Percentiles rank a stretch among this genome's conserved stretches.
Evolutionary conservation across 495 filamentous ascomycete genomes (phyloP).

Genomic region (Xylaria palmicola): DNA sequence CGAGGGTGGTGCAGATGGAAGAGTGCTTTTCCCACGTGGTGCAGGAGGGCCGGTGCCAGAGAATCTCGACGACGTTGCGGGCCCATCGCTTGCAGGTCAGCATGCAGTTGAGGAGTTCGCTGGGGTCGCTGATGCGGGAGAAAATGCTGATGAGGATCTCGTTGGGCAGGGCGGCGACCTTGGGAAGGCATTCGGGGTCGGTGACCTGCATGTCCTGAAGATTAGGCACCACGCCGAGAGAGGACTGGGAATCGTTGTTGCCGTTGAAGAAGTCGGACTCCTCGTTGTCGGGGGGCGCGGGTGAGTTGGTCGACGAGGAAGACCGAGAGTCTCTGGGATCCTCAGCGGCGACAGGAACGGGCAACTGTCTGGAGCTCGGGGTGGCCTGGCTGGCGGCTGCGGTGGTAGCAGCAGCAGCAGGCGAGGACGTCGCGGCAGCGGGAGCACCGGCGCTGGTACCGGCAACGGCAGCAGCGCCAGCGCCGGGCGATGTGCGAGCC

Average conservation of each 20-base stretch:
- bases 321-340: slow-evolving; percentile 36
- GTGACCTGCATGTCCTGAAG: slow-evolving; percentile 66
- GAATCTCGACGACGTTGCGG: slow-evolving; percentile 82
- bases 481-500: slow-evolving; percentile 25
- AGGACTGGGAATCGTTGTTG: slow-evolving; percentile 87
- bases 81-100: slow-evolving; percentile 91
- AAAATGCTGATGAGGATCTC: slow-evolving; percentile 95
- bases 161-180: slow-evolving; percentile 81
- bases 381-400: neutral
- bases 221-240: slow-evolving; percentile 70
- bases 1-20: slow-evolving; percentile 74
- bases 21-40: slow-evolving; percentile 77
- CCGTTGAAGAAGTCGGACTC: slow-evolving; percentile 90
- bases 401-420: slow-evolving; percentile 6
- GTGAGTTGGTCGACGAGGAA: slow-evolving; percentile 81
- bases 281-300: slow-evolving; percentile 73
- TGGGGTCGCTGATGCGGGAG: slow-evolving; percentile 69
- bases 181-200: slow-evolving; percentile 64
- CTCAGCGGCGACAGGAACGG: slow-evolving; percentile 16
- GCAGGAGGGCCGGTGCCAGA: slow-evolving; percentile 94
- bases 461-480: slow-evolving; percentile 10
- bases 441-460: slow-evolving; percentile 7
- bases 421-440: neutral
- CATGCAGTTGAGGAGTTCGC: slow-evolving; percentile 84
- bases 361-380: neutral